These are phyloP conservation scores for Psilocybe subaeruginosa DNA, from an alignment of 768 basidiomycete species.

Conservation along the genomic window DNA sequence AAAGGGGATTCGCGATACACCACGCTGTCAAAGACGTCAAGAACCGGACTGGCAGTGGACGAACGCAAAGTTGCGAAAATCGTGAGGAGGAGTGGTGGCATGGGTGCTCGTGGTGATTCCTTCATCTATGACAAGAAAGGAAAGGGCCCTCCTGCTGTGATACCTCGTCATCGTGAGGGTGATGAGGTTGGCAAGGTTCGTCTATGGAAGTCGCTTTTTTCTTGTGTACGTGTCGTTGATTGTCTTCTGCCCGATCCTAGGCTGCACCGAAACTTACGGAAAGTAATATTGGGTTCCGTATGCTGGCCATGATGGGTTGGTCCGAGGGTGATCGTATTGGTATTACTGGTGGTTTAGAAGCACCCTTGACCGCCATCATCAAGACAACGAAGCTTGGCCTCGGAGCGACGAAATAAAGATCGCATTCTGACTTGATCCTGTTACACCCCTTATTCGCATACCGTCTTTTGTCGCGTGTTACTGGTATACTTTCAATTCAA, in stretches of 20 bases:
- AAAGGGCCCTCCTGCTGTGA: conserved; percentile 20
- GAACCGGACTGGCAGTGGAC: conserved; percentile 55
- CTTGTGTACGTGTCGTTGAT: neutral
- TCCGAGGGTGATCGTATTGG: conserved; percentile 82
- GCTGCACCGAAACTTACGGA: conserved; percentile 82
- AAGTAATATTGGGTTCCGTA: conserved; percentile 83
- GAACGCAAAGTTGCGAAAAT: conserved; percentile 60
- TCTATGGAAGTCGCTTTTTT: conserved; percentile 4
- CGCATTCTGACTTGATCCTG: neutral
- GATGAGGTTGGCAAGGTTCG: conserved; percentile 84
- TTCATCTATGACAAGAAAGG: conserved; percentile 37
- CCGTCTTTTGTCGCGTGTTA: neutral
- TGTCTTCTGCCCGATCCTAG: conserved; percentile 29
- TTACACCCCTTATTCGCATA: neutral
- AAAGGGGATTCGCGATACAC: conserved; percentile 73
- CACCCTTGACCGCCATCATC: conserved; percentile 81
- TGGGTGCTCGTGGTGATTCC: conserved; percentile 33
- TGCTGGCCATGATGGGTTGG: conserved; percentile 94
- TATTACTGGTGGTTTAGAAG: conserved; percentile 63
- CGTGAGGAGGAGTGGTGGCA: conserved; percentile 39
- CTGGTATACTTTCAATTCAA: neutral
- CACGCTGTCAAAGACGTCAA: conserved; percentile 70
- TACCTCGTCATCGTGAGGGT: conserved; percentile 72
- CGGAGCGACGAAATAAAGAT: conserved; percentile 55
- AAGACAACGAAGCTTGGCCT: conserved; percentile 87